Conservation (phyloP, 2,329 filamentous ascomycete species). For the Aspergillus pseudoterreus region DNA sequence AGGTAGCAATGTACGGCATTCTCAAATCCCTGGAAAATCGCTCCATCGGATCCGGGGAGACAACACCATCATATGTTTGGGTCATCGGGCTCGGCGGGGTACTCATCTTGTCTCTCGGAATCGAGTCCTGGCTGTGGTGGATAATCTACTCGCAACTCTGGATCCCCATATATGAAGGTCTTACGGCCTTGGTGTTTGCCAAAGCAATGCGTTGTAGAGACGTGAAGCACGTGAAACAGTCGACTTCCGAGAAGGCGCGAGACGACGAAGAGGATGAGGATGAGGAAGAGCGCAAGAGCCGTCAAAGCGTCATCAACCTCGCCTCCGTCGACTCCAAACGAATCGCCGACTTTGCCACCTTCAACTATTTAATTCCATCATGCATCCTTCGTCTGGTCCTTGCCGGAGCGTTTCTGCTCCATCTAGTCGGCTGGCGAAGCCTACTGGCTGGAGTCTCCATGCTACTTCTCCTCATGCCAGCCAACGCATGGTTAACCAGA, state of each 20-base stretch:
- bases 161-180: conserved; percentile 64
- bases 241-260: conserved; percentile 36
- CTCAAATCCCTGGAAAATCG: conserved; percentile 61
- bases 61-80: conserved; percentile 62
- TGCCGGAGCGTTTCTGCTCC: conserved; percentile 61
- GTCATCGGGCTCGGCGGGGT: conserved; percentile 61
- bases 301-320: conserved; percentile 71
- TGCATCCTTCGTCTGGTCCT: conserved; percentile 61
- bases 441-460: conserved; percentile 62
- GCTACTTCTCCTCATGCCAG: conserved; percentile 61
- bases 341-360: conserved; percentile 63
- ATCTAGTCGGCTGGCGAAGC: conserved; percentile 67
- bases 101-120: conserved; percentile 54
- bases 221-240: conserved; percentile 39
- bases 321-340: conserved; percentile 71
- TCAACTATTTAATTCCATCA: conserved; percentile 62
- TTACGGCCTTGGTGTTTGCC: conserved; percentile 69
- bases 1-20: conserved; percentile 64
- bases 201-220: conserved; percentile 77
- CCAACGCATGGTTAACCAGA: conserved; percentile 65
- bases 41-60: conserved; percentile 41
- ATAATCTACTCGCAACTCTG: conserved; percentile 60
- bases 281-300: conserved; percentile 50
- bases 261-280: conserved; percentile 47
- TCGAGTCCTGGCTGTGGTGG: conserved; percentile 67